Base-by-base conservation (phyloP, 2,329 filamentous ascomycete genomes). In the Exophiala oligosperma region DNA sequence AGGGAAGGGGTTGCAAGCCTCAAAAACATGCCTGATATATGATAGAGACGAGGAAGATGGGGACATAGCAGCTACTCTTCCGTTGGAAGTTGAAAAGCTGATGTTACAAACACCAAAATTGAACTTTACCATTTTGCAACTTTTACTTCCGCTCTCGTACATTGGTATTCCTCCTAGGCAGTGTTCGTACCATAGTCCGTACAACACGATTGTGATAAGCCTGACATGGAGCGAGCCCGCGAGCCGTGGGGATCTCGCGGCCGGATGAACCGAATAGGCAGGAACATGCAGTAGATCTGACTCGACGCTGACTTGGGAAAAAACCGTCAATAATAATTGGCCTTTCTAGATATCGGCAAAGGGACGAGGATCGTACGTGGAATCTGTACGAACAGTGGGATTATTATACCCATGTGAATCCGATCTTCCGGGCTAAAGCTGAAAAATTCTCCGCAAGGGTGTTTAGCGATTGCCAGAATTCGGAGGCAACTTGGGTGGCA, bases 11-110 rank as follows among this genome's bases (percentile, higher is more conserved):
- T 43, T 43, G 51, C 43, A 47, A 37, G 49, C 60, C 60, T 60
- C 51, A 43, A 43, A 49, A 46, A 50, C 49, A 63, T 60, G 61
- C 61, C 61, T 60, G 61, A 57, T 46, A 60, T 29, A 57, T 23
- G 50, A 60, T 29, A 48, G 28, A 48, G 46, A 48, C 41, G 38
- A 57, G 47, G 32, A 48, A 57, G 54, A 55, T 57, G 54, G 51
- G 26, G 2, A 9, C 48, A 54, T 52, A 32, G 41, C 32, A 35
- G 47, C 37, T 50, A 54, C 37, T 28, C 26, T 49, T 54, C 38
- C 50, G n/a, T 56, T 47, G 32, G 40, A 49, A 56, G 50, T 56
- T 44, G 35, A 41, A 54, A 17, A 21, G 24, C 23, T 23, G 28
- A 52, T 35, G 17, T 17, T 17, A 35, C 35, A 26, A 32, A 44